Conservation (phyloP, 2,329 filamentous ascomycete species). For the Ophiostoma quercus region DNA sequence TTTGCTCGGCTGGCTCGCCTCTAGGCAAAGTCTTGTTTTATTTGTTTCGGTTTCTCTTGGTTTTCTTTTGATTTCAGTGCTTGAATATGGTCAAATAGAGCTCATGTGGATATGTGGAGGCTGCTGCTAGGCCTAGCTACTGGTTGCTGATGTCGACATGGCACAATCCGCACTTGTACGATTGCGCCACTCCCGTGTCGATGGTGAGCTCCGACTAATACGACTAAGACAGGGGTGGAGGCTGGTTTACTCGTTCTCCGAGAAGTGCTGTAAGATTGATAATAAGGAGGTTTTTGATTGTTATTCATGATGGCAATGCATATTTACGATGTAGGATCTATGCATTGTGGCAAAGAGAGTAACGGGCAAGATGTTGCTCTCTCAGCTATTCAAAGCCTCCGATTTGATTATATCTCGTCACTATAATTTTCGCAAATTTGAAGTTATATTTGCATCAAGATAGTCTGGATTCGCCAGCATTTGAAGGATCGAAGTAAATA, state of each 20-base stretch:
- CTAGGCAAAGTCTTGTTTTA: not conserved
- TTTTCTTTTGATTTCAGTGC: not conserved
- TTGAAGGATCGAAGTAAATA: too few relatives aligned
- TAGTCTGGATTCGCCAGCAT: too few relatives aligned
- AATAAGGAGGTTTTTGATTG: not conserved
- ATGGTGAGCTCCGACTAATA: constrained; percentile 10
- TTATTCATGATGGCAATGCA: too few relatives aligned
- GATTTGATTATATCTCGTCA: not conserved
- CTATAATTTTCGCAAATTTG: not conserved
- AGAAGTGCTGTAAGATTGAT: not conserved
- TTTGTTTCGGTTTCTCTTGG: not conserved
- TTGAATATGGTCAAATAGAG: not conserved
- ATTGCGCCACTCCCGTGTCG: constrained; percentile 10
- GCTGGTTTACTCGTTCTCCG: too few relatives aligned
- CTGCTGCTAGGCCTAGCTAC: not conserved
- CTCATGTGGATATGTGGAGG: not conserved
- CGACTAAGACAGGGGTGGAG: not conserved
- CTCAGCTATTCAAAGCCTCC: not conserved
- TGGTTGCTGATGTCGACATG: not conserved
- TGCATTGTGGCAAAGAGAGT: not conserved
- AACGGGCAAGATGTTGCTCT: not conserved
- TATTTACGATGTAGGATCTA: too few relatives aligned
- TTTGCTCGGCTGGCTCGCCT: not conserved
- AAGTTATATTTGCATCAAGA: too few relatives aligned
- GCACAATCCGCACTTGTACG: constrained; percentile 6